Evolutionary conservation across 305 asterid species (phyloP), one percentile per base, ranked within the genome.

Genomic region (Ilex paraguariensis): DNA sequence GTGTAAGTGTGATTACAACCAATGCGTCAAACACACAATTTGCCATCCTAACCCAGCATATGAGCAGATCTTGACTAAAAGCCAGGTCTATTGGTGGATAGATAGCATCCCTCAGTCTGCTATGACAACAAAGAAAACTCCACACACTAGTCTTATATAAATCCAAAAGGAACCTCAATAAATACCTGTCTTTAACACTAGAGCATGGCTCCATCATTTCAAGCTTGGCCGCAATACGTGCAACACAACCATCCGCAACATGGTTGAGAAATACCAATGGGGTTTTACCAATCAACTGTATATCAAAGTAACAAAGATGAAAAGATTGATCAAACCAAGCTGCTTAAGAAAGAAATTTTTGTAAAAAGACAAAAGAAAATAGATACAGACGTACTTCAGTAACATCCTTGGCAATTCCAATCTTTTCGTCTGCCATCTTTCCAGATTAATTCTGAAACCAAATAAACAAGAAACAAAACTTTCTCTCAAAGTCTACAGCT

Each of bases 191-290:
- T 89, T 91, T 91, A 64, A 91, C 98, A 66, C 96, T 91, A 33
- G 98, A 91, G 78, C 98, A 88, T 4, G 98, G 98, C 68, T 88
- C 96, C 98, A 91, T 91, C 32, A 84, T 78, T 73, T 91, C 98
- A 55, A 91, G 81, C 91, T 91, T 91, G 62, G 95, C 98, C 10
- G 98, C 98, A 40, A 91, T 75, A 62, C 94, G 95, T 10, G 76
- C 98, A 74, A 88, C 94, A 62, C 96, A 88, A 6, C 98, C 98
- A 67, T 92, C 95, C 53, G 78, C 84, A 61, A 88, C 67, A 66
- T 79, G 87, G 83, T 92, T 92, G 88, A 92, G 80, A 82, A 85
- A 92, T 31, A 92, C 98, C 82, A 92, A 79, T 28, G 97, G 98
- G 16, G 98, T 92, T 8, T 77, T 81, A 64, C 98, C 98, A 56